These are phyloP conservation scores for Plasmodium malariae DNA, from an alignment of 169 alveolate species.

Conservation along the genomic window DNA sequence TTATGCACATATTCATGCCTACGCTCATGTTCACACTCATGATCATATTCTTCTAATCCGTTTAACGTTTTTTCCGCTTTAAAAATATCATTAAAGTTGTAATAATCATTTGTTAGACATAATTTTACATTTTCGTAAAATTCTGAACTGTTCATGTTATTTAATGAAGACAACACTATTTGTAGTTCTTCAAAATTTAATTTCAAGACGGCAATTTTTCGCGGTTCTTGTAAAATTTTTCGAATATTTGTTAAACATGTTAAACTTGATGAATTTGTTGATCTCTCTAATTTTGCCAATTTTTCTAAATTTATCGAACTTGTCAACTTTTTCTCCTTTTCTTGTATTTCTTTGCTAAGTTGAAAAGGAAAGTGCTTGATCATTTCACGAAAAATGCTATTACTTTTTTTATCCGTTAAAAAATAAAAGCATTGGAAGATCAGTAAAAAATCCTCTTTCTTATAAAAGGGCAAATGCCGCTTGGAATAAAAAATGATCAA, in stretches of 20 bases:
- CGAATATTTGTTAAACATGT: too few species aligned
- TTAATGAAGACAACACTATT: conserved; percentile 1
- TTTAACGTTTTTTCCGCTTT: not conserved
- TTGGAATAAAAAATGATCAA: conserved; percentile 1
- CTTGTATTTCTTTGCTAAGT: too few species aligned
- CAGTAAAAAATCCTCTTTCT: not conserved
- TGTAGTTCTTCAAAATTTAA: not conserved
- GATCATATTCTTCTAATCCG: not conserved
- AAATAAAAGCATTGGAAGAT: not conserved
- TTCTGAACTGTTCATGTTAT: conserved; percentile 7
- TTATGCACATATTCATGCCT: too few species aligned
- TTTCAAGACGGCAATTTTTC: too few species aligned
- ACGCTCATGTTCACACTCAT: not conserved
- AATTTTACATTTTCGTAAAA: not conserved
- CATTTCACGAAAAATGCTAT: not conserved
- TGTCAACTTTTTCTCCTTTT: too few species aligned
- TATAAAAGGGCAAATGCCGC: not conserved
- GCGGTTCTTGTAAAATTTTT: too few species aligned
- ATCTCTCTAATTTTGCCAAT: too few species aligned
- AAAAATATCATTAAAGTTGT: not conserved
- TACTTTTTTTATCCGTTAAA: not conserved
- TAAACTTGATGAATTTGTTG: too few species aligned
- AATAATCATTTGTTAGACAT: not conserved
- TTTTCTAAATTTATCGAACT: too few species aligned
- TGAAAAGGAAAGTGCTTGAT: not conserved